Evolutionary conservation across 2,329 filamentous ascomycete species (phyloP).

Genomic region (Phyllosticta citribraziliensis): DNA sequence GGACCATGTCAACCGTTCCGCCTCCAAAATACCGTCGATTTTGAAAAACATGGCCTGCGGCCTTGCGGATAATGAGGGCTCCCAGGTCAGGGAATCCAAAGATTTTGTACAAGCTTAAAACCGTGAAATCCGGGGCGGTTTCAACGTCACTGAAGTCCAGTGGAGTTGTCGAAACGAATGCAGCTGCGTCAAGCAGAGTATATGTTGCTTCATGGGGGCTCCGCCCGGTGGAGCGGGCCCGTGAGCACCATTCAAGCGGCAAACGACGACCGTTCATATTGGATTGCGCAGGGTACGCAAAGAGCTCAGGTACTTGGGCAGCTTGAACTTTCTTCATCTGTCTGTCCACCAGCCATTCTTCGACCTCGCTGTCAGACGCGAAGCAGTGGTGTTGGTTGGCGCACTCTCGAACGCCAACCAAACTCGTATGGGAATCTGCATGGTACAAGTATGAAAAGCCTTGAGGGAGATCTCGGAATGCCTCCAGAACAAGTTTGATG

Average conservation of each 20-base stretch:
- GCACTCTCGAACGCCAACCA: slow-evolving; percentile 68
- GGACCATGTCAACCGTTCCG: slow-evolving; percentile 85
- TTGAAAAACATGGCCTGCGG: slow-evolving; percentile 53
- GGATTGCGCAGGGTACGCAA: slow-evolving; percentile 85
- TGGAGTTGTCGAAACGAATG: slow-evolving; percentile 65
- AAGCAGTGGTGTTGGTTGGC: slow-evolving; percentile 59
- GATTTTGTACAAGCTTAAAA: slow-evolving; percentile 92
- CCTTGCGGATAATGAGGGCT: slow-evolving; percentile 69
- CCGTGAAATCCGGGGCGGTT: slow-evolving; percentile 69
- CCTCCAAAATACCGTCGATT: slow-evolving; percentile 79
- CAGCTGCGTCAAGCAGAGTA: slow-evolving; percentile 76
- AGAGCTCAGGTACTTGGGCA: slow-evolving; percentile 35
- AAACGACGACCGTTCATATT: slow-evolving; percentile 79
- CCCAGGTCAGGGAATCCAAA: slow-evolving; percentile 93
- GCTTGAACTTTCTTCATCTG: slow-evolving; percentile 13
- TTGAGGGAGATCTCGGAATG: slow-evolving; percentile 55
- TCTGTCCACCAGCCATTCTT: slow-evolving; percentile 49
- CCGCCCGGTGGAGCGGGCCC: slow-evolving; percentile 27
- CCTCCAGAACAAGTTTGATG: slow-evolving; percentile 77
- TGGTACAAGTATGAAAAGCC: slow-evolving; percentile 82
- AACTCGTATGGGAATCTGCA: slow-evolving; percentile 72
- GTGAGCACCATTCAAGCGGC: slow-evolving; percentile 57
- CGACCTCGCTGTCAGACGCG: slow-evolving; percentile 50
- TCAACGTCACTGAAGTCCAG: slow-evolving; percentile 57
- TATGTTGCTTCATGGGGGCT: slow-evolving; percentile 36